A percentile compares a stretch with the other conserved stretches of the same genome.
Evolutionary conservation across 2,329 filamentous ascomycete genomes (phyloP).

Genomic region (Didymella lethalis): DNA sequence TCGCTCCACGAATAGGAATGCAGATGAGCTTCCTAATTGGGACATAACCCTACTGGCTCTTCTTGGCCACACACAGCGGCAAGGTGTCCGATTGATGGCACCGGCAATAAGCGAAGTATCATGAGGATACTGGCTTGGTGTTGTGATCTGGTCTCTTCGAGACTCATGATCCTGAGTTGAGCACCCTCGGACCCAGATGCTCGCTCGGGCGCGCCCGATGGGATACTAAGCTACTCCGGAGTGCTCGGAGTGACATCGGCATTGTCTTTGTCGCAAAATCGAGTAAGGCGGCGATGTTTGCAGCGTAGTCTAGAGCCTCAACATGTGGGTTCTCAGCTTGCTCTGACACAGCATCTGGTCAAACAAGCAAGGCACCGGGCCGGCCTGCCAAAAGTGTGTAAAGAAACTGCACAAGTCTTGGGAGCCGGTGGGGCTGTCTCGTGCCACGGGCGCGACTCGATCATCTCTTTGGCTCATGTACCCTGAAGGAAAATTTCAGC

Average conservation of each 20-base stretch:
- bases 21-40: slow-evolving; percentile 30
- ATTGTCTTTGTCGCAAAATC: slow-evolving; percentile 24
- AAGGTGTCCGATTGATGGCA: slow-evolving; percentile 12
- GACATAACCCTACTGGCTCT: neutral
- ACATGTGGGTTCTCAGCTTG: slow-evolving; percentile 34
- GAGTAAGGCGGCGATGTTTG: slow-evolving; percentile 27
- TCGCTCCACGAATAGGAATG: slow-evolving; percentile 30
- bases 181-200: slow-evolving; percentile 12
- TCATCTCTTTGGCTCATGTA: slow-evolving; percentile 30
- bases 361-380: slow-evolving; percentile 27
- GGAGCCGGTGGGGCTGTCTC: slow-evolving; percentile 36
- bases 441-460: slow-evolving; percentile 29
- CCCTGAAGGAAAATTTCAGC: slow-evolving; percentile 39
- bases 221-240: slow-evolving; percentile 9
- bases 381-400: slow-evolving; percentile 33
- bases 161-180: slow-evolving; percentile 10
- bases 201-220: slow-evolving; percentile 24
- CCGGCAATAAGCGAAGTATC: slow-evolving; percentile 38
- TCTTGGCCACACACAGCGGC: neutral
- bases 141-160: slow-evolving; percentile 14
- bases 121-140: slow-evolving; percentile 32
- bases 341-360: slow-evolving; percentile 28
- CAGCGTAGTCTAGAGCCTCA: slow-evolving; percentile 41
- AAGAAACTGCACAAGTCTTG: slow-evolving; percentile 33
- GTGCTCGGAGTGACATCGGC: slow-evolving; percentile 15